A percentile compares a stretch with the other conserved stretches of the same genome.
These are phyloP conservation scores for Irpex lacteus DNA, from an alignment of 1,284 basidiomycete species.

Conservation along the genomic window DNA sequence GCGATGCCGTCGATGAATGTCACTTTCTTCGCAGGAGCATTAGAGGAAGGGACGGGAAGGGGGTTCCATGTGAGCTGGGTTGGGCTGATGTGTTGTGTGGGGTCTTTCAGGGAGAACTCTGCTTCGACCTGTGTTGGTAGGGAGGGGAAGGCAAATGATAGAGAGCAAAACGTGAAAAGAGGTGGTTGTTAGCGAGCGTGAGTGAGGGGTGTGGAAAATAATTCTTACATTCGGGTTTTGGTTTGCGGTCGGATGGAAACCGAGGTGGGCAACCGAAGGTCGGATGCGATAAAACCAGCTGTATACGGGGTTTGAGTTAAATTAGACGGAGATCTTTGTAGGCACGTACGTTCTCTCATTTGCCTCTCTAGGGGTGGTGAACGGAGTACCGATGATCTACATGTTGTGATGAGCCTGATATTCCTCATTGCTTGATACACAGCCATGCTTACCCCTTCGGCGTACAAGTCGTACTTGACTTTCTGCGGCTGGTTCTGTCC, in stretches of 20 bases:
- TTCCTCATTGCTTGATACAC: too few species aligned
- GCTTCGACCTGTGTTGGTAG: conserved; percentile 43
- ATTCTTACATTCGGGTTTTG: conserved; percentile 56
- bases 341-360: conserved; percentile 41
- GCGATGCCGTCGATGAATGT: conserved; percentile 66
- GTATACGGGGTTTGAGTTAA: neutral
- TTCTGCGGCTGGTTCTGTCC: conserved; percentile 64
- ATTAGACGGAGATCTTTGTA: neutral
- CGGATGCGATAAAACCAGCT: conserved; percentile 64
- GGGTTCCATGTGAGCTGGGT: conserved; percentile 72
- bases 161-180: neutral
- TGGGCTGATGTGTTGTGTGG: conserved; percentile 58
- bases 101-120: conserved; percentile 57
- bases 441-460: conserved; percentile 43
- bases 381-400: conserved; percentile 60
- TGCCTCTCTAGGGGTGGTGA: conserved; percentile 39
- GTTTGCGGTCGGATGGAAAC: conserved; percentile 47
- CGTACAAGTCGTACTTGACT: conserved; percentile 58
- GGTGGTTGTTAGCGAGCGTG: too few species aligned
- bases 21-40: conserved; percentile 29
- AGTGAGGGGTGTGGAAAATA: neutral
- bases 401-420: neutral
- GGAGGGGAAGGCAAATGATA: too few species aligned
- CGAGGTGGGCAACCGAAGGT: conserved; percentile 67
- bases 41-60: conserved; percentile 47